phyloP scores from a whole-genome alignment of 2,329 filamentous ascomycete species.

The Curvularia sp. region DNA sequence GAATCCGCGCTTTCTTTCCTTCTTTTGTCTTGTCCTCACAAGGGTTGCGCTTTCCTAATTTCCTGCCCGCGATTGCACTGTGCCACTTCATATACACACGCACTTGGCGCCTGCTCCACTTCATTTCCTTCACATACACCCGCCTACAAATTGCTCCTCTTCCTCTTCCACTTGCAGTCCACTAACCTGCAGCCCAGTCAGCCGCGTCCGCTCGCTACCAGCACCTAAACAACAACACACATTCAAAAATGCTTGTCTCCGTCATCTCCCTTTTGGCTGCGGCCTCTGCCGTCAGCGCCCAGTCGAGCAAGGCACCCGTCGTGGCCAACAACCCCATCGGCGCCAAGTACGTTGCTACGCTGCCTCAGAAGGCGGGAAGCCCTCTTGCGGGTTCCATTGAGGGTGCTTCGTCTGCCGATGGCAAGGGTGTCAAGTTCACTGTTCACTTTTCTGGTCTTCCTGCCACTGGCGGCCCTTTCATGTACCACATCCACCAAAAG shows the following conservation, averaged over 20 bases:
- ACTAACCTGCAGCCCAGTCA: constrained; percentile 19
- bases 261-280: constrained; percentile 40
- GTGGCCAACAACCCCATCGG: constrained; percentile 50
- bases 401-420: constrained; percentile 43
- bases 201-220: constrained; percentile 17
- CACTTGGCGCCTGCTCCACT: constrained; percentile 10
- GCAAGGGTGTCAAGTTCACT: constrained; percentile 51
- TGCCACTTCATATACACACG: constrained; percentile 10
- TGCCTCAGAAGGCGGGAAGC: constrained; percentile 45
- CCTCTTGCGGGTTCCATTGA: constrained; percentile 47
- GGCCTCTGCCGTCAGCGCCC: constrained; percentile 39
- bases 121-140: constrained; percentile 10
- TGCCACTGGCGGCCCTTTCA: constrained; percentile 53
- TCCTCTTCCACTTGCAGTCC: constrained; percentile 11
- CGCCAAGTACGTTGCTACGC: constrained; percentile 48
- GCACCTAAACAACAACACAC: constrained; percentile 16
- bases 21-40: constrained; percentile 11
- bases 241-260: constrained; percentile 41
- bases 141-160: constrained; percentile 6
- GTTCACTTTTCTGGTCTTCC: constrained; percentile 53
- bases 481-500: constrained; percentile 56
- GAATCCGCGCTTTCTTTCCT: background rate
- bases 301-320: constrained; percentile 43
- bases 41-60: constrained; percentile 10
- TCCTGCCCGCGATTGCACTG: constrained; percentile 3